Base-by-base conservation (phyloP, 495 filamentous ascomycete species). In the Podospora tetraspora region DNA sequence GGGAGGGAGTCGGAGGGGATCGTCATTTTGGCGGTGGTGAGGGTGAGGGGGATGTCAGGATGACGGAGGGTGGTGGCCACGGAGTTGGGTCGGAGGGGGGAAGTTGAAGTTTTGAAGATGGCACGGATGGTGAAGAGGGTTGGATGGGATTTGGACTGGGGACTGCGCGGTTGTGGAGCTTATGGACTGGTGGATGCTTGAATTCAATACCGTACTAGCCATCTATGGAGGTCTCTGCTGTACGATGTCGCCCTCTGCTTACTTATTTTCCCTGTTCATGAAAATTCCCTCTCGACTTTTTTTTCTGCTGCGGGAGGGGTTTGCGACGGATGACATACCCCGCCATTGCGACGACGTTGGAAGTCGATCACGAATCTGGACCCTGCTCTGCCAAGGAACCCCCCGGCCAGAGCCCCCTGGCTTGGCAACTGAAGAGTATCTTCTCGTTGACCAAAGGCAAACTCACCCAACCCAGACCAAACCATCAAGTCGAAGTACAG, bases 321-420 rank as follows among this genome's bases (percentile, higher is more conserved):
- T 43, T 52, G 34, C 25, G 30, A 43, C 25, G 43, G 29, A 60
- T 70, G 69, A 27, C 16, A 67, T 76, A 73, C 76, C 76, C 76
- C 76, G 76, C 76, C 64, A 67, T 71, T 69, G 76, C 69, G 69
- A 72, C 67, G 75, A 74, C 71, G 76, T 76, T 68, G 75, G 58
- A 30, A 22, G 43, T 4, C 62, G 11, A 24, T 66, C 61, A 57
- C 65, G 52, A 30, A 66, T 66, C 59, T 29, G 16, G 59, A 22
- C 23, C 59, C 59, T 25, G 59, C 0, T 52, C 43, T 52, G 43
- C 43, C 43, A 52, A 52, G 43, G 43, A 43, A 2, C 8, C 5
- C 43, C 43, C 43, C 43, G n/a, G 43, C 19, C 8, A 52, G 6
- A 52, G 43, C 16, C 43, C 43, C 43, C 34, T 3, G 37, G 16